Conservation (phyloP, 495 filamentous ascomycete species). For the Glonium stellatum region DNA sequence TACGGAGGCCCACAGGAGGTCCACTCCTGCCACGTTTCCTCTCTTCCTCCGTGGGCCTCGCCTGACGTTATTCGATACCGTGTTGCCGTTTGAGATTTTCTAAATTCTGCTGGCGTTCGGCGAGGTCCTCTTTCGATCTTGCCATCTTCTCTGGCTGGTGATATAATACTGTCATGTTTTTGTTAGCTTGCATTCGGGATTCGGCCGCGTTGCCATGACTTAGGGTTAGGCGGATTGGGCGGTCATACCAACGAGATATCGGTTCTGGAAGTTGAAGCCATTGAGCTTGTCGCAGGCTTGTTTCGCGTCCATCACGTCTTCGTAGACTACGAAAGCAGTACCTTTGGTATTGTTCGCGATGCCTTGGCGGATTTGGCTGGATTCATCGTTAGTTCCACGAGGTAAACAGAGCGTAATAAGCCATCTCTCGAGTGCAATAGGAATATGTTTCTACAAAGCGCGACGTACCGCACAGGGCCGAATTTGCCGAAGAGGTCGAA, state of each 20-base stretch:
- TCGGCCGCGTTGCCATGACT: not conserved
- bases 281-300: slow-evolving; percentile 98
- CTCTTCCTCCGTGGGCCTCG: slow-evolving; percentile 27
- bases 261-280: slow-evolving; percentile 99
- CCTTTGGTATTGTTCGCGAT: slow-evolving; percentile 97
- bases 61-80: slow-evolving; percentile 82
- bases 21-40: slow-evolving; percentile 12
- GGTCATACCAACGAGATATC: slow-evolving; percentile 89
- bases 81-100: slow-evolving; percentile 96
- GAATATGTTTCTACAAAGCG: not conserved
- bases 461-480: slow-evolving; percentile 77
- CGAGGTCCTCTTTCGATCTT: slow-evolving; percentile 86
- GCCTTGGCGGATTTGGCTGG: slow-evolving; percentile 94
- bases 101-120: slow-evolving; percentile 90
- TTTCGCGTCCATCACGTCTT: slow-evolving; percentile 99
- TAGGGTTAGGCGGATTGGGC: not conserved
- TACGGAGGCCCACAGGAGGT: slow-evolving; percentile 25
- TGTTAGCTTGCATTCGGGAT: not conserved
- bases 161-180: slow-evolving; percentile 67
- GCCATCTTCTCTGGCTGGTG: slow-evolving; percentile 98
- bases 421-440: not conserved
- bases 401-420: too few relatives aligned
- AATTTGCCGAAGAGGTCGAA: slow-evolving; percentile 95
- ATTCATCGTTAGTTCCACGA: slow-evolving; percentile 7
- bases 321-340: slow-evolving; percentile 97